Percentiles rank a stretch among this genome's conserved stretches.
Conservation (phyloP, 345 rosid species). For the Syzygium oleosum region DNA sequence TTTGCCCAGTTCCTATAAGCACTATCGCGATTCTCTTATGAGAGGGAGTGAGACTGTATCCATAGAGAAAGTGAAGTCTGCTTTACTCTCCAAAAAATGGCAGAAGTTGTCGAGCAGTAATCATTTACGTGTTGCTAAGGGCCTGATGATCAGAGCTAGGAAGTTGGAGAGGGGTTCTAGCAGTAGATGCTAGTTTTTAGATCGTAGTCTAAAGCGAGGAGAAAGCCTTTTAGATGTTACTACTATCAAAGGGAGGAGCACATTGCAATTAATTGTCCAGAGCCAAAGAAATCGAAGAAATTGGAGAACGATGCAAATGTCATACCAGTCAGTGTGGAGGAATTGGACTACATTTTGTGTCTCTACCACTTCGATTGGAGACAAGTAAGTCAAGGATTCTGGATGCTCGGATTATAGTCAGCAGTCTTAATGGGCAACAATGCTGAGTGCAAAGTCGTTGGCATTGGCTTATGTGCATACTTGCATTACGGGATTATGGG, state of each 20-base stretch:
- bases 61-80: not conserved
- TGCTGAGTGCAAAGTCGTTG: too few relatives aligned
- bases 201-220: not conserved
- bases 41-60: not conserved
- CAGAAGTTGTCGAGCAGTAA: not conserved
- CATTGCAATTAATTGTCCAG: too few relatives aligned
- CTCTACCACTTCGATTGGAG: accelerated
- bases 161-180: not conserved
- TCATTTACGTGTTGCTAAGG: not conserved
- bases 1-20: too few relatives aligned
- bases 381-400: too few relatives aligned
- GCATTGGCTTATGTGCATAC: too few relatives aligned
- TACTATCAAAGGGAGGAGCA: too few relatives aligned
- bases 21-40: not conserved
- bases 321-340: accelerated
- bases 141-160: not conserved
- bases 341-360: not conserved
- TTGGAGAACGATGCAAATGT: too few relatives aligned
- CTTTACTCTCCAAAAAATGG: not conserved
- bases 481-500: too few relatives aligned
- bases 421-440: too few relatives aligned
- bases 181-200: not conserved
- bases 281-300: too few relatives aligned
- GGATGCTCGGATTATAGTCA: not conserved
- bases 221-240: not conserved